phyloP scores from a whole-genome alignment of 257 asterid genomes.

The Nicotiana benthamiana region DNA sequence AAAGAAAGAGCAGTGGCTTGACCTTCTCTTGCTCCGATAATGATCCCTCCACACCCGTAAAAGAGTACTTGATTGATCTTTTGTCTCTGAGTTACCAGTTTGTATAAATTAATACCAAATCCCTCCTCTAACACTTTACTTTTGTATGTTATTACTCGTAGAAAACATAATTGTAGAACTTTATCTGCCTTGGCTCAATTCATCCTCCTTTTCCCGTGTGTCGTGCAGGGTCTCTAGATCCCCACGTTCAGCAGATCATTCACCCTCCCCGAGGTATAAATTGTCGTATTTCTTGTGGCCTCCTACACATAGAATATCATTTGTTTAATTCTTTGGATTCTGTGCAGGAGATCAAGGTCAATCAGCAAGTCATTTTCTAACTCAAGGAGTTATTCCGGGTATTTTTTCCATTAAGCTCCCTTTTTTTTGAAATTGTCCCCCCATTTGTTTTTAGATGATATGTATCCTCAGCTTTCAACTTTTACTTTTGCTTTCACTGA shows the following conservation, averaged over 20 bases:
- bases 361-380: slow-evolving; percentile 42
- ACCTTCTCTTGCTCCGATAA: neutral
- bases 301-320: neutral
- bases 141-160: neutral
- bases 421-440: neutral
- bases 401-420: slow-evolving; percentile 15
- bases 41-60: neutral
- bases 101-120: neutral
- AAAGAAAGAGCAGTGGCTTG: neutral
- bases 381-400: slow-evolving; percentile 47
- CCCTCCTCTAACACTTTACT: neutral
- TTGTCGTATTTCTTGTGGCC: neutral
- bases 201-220: neutral
- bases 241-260: slow-evolving; percentile 49
- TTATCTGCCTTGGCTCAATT: neutral
- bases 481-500: slow-evolving; percentile 9
- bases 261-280: slow-evolving; percentile 49
- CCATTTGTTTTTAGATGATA: neutral
- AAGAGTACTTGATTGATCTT: neutral
- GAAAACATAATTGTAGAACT: neutral
- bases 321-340: slow-evolving; percentile 15
- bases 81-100: neutral
- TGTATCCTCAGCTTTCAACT: neutral
- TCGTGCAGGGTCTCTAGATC: slow-evolving; percentile 51
- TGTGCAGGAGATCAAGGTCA: slow-evolving; percentile 39